A percentile compares a stretch with the other conserved stretches of the same genome.
Conservation (phyloP, 2,329 filamentous ascomycete species). For the Microsporum audouinii region DNA sequence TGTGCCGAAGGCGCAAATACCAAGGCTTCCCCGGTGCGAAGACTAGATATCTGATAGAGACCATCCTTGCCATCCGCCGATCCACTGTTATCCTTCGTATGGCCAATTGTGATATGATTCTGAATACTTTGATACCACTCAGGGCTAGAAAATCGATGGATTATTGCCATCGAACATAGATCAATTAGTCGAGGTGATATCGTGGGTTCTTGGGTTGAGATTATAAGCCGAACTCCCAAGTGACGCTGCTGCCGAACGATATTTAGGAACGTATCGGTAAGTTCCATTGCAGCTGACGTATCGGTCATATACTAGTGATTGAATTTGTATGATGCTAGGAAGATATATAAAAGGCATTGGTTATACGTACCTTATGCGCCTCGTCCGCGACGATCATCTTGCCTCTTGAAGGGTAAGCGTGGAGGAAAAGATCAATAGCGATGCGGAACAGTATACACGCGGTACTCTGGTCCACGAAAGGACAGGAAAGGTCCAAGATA, state of each 20-base stretch:
- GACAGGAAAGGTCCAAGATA: constrained; percentile 18
- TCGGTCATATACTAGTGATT: constrained; percentile 15
- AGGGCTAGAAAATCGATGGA: constrained; percentile 58
- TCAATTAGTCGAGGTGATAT: constrained; percentile 56
- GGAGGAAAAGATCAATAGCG: constrained; percentile 16
- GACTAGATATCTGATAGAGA: background rate
- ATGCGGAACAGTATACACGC: constrained; percentile 18
- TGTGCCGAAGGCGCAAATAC: background rate
- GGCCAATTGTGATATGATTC: constrained; percentile 20
- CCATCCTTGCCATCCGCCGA: background rate
- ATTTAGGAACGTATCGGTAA: constrained; percentile 50
- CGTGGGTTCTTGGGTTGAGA: constrained; percentile 65
- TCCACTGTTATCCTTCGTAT: background rate
- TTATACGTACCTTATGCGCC: constrained; percentile 17
- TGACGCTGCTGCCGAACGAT: constrained; percentile 59
- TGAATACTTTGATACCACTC: constrained; percentile 43
- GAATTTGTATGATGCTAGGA: background rate
- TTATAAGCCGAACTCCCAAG: constrained; percentile 50
- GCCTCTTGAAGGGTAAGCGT: constrained; percentile 12
- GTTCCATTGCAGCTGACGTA: constrained; percentile 9
- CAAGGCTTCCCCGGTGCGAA: background rate
- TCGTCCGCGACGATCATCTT: constrained; percentile 16
- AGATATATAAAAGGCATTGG: background rate
- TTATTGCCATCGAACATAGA: constrained; percentile 55
- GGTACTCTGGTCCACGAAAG: constrained; percentile 15